Base-by-base conservation (phyloP, 768 basidiomycete genomes). In the Pholiota molesta region DNA sequence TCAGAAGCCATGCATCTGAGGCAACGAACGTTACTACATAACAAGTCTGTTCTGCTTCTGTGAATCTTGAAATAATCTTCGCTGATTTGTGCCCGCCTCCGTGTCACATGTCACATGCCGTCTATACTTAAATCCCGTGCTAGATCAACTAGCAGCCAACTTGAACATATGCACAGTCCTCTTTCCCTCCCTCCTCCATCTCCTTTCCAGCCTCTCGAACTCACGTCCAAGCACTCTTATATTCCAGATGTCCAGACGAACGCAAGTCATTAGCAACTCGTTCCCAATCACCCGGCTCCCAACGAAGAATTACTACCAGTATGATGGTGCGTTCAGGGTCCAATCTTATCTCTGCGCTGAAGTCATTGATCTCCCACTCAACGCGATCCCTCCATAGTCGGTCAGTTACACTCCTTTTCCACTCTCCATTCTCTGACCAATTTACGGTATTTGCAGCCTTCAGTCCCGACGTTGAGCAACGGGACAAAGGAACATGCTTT, bases 401-500 rank as follows among this genome's bases (percentile, higher is more conserved):
- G 66, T 71, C 28, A 66, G 66, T 62, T 21, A 13, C 1, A 14
- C 19, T 33, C 7, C 19, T 28, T 17, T 13, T 35, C 40, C 21
- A 16, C 45, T 35, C 5, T 26, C 14, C 44, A 28, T 42, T 23
- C 13, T 1, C 13, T n/a, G 11, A 21, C 40, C 47, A 40, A 40
- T 19, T 39, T 49, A 33, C n/a, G n/a, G n/a, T n/a, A 35, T 33
- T 17, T 59, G 10, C 53, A 68, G 66, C 45, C 1, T 65, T 65
- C 42, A 7, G 4, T 11, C 63, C 66, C 11, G 19, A 8, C 16
- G 23, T 56, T 33, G 47, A 63, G 5, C 39, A 61, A 14, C 29
- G 62, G 2, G 40, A 17, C 5, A 65, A 45, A 45, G 52, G 9
- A 49, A 59, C 3, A 51, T 74, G n/a, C 68, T 78, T 1, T 71